These are phyloP conservation scores for Annona cherimola DNA, from an alignment of 164 flowering plant genomes.

Conservation along the genomic window DNA sequence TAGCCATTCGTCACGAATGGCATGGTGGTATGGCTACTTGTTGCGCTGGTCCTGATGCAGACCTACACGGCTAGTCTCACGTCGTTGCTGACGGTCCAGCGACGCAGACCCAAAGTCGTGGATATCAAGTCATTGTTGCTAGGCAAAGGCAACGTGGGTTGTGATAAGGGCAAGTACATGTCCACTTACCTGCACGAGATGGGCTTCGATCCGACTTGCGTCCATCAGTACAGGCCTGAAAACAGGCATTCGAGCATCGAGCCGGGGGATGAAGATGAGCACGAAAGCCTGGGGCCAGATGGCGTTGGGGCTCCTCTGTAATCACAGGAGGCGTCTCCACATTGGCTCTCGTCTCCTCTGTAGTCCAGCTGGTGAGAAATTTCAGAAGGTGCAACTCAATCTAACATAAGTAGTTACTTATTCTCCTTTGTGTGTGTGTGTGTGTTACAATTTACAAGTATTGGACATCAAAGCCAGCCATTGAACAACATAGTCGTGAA, in stretches of 20 bases:
- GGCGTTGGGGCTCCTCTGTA: conserved; percentile 18
- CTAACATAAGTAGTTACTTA: no score
- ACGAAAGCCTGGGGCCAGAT: conserved; percentile 5
- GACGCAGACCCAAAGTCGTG: conserved; percentile 30
- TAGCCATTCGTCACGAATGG: conserved; percentile 3
- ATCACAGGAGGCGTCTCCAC: conserved; percentile 15
- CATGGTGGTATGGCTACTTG: conserved; percentile 40
- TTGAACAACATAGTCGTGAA: no score
- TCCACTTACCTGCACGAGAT: conserved; percentile 14
- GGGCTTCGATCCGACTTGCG: conserved; percentile 14
- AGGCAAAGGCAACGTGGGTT: conserved; percentile 31
- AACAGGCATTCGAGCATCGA: conserved; percentile 22
- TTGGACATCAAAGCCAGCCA: no score
- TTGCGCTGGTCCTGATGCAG: conserved; percentile 32
- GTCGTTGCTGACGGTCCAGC: conserved; percentile 33
- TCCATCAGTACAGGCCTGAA: conserved; percentile 9
- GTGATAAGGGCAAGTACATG: conserved; percentile 26
- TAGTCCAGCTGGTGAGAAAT: no score
- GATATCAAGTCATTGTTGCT: conserved; percentile 20
- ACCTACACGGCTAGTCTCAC: conserved; percentile 48
- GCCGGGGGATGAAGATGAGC: background rate
- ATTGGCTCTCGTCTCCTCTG: conserved; percentile 3
- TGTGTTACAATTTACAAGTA: no score
- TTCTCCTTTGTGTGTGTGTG: no score
- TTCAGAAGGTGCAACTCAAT: no score